phyloP scores from a whole-genome alignment of 176 grass and related monocot species.

The maize (Zea mays) region Zm-B73-REFERENCE-NAM-5.0 NC_050103.1:104690001-104690500 shows the following conservation, averaged over 20 bases:
- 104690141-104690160: slow-evolving; percentile 47
- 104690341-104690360: slow-evolving; percentile 39
- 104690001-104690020: background rate
- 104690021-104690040: background rate
- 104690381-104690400: slow-evolving; percentile 30
- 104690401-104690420: slow-evolving; percentile 51
- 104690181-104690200: slow-evolving; percentile 35
- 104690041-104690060: slow-evolving; percentile 29
- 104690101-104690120: slow-evolving; percentile 7
- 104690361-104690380: slow-evolving; percentile 40
- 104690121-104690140: slow-evolving; percentile 6
- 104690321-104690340: slow-evolving; percentile 26
- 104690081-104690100: slow-evolving; percentile 29
- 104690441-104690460: background rate
- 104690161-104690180: slow-evolving; percentile 54
- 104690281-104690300: slow-evolving; percentile 13
- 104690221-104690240: slow-evolving; percentile 6
- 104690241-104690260: background rate
- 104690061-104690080: slow-evolving; percentile 25
- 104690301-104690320: background rate
- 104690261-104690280: background rate
- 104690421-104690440: slow-evolving; percentile 21
- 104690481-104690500: slow-evolving; percentile 5
- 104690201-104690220: slow-evolving; percentile 32
- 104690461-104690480: background rate